Evolutionary conservation across 2,329 filamentous ascomycete genomes (phyloP).

Genomic region (Paecilomyces fulvus): DNA sequence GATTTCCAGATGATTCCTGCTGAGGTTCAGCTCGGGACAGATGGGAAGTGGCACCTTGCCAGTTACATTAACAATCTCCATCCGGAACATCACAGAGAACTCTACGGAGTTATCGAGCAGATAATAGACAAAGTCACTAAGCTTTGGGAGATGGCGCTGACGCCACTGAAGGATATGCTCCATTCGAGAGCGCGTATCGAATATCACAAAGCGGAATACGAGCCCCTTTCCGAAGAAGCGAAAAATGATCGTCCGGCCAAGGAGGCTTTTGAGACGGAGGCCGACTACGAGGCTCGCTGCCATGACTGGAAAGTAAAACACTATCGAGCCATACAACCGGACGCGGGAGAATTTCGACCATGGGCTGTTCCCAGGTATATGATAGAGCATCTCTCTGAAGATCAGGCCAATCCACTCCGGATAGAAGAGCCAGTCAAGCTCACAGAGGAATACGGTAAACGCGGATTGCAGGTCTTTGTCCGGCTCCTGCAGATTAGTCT

Average conservation of each 20-base stretch:
- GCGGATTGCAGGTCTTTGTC: conserved; percentile 53
- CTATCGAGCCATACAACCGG: conserved; percentile 17
- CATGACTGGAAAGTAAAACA: conserved; percentile 18
- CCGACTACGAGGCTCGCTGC: conserved; percentile 14
- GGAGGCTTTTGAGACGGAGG: conserved; percentile 11
- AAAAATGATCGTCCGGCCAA: conserved; percentile 7
- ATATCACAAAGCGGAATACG: conserved; percentile 20
- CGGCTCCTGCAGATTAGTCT: conserved; percentile 55
- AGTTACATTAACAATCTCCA: conserved; percentile 43
- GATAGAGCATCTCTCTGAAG: conserved; percentile 17
- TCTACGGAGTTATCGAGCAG: conserved; percentile 33
- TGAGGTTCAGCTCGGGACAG: conserved; percentile 26
- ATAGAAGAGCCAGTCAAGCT: conserved; percentile 22
- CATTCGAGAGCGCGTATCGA: conserved; percentile 24
- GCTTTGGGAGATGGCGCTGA: conserved; percentile 20
- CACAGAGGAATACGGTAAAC: conserved; percentile 27
- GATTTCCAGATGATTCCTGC: conserved; percentile 40
- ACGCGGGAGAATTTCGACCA: conserved; percentile 18
- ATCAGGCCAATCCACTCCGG: conserved; percentile 17
- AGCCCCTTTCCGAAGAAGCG: conserved; percentile 15
- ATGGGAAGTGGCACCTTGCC: conserved; percentile 22
- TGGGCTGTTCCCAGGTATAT: conserved; percentile 23
- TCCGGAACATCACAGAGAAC: conserved; percentile 21
- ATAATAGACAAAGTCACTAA: conserved; percentile 20
- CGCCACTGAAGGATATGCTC: conserved; percentile 23